These are phyloP conservation scores for Arthrobotrys musiformis DNA, from an alignment of 2,329 filamentous ascomycete genomes.

Conservation along the genomic window DNA sequence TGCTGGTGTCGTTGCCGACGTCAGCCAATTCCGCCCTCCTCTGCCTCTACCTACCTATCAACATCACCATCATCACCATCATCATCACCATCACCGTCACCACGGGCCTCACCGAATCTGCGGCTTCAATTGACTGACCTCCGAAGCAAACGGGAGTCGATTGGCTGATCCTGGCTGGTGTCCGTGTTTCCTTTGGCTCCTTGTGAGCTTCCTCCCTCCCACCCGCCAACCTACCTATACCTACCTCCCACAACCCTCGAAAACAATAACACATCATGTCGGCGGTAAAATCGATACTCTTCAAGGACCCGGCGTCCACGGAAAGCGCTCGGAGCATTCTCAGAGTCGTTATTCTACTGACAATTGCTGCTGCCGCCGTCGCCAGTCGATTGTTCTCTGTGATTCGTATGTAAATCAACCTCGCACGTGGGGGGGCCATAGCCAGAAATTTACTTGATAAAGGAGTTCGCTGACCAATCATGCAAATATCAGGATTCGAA, in stretches of 20 bases:
- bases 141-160: background rate
- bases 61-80: background rate
- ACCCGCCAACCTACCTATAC: background rate
- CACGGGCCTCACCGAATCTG: background rate
- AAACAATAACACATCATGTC: slow-evolving; percentile 48
- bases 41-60: background rate
- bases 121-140: background rate
- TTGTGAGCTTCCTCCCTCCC: slow-evolving; percentile 38
- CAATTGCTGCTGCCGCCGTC: slow-evolving; percentile 91
- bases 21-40: slow-evolving; percentile 30
- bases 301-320: slow-evolving; percentile 77
- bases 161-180: slow-evolving; percentile 16
- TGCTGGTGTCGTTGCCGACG: slow-evolving; percentile 18
- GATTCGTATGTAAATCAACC: slow-evolving; percentile 76
- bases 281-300: slow-evolving; percentile 67
- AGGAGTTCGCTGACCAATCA: slow-evolving; percentile 2
- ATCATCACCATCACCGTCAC: background rate
- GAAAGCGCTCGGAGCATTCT: slow-evolving; percentile 85
- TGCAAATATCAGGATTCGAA: slow-evolving; percentile 77
- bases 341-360: slow-evolving; percentile 85
- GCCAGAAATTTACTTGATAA: no score
- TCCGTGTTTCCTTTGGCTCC: slow-evolving; percentile 19
- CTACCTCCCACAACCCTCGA: background rate
- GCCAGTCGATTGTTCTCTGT: slow-evolving; percentile 97
- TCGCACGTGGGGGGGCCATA: slow-evolving; percentile 7